These are phyloP conservation scores for Penicillium cataractarum DNA, from an alignment of 495 filamentous ascomycete species.

Conservation along the genomic window DNA sequence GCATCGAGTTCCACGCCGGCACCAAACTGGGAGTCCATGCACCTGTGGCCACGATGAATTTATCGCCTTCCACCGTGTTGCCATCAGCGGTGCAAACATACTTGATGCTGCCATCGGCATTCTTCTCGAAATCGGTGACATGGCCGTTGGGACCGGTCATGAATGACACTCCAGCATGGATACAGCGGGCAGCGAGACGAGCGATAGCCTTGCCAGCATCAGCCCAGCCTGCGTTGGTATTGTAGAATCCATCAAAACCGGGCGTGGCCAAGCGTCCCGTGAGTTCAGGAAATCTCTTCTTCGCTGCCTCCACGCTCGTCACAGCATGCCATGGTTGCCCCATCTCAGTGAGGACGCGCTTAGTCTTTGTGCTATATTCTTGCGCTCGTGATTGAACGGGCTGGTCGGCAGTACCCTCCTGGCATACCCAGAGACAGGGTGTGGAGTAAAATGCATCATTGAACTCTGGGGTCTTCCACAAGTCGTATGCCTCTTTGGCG, in stretches of 20 bases:
- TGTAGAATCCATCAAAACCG: constrained; percentile 72
- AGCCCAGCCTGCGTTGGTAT: constrained; percentile 71
- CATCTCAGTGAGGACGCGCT: constrained; percentile 45
- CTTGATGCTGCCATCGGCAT: constrained; percentile 24
- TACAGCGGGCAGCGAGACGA: constrained; percentile 50
- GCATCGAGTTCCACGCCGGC: constrained; percentile 66
- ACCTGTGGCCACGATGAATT: constrained; percentile 77
- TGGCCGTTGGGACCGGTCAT: constrained; percentile 35
- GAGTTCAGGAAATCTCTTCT: constrained; percentile 46
- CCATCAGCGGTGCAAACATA: constrained; percentile 42
- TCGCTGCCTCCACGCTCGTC: constrained; percentile 46
- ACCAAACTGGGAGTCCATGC: constrained; percentile 77
- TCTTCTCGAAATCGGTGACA: constrained; percentile 41
- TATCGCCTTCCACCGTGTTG: constrained; percentile 57
- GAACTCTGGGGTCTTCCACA: constrained; percentile 59
- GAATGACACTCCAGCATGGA: constrained; percentile 35
- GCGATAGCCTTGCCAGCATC: constrained; percentile 69
- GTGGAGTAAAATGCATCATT: constrained; percentile 38
- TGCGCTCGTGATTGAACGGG: constrained; percentile 50
- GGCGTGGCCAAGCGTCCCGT: constrained; percentile 40
- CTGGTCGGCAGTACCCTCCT: constrained; percentile 28
- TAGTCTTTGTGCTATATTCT: constrained; percentile 39
- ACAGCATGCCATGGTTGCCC: constrained; percentile 35
- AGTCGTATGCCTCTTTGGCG: constrained; percentile 62
- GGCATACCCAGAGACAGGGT: constrained; percentile 34